Evolutionary conservation across 2,329 filamentous ascomycete species (phyloP).

Genomic region (Coleophoma crateriformis): DNA sequence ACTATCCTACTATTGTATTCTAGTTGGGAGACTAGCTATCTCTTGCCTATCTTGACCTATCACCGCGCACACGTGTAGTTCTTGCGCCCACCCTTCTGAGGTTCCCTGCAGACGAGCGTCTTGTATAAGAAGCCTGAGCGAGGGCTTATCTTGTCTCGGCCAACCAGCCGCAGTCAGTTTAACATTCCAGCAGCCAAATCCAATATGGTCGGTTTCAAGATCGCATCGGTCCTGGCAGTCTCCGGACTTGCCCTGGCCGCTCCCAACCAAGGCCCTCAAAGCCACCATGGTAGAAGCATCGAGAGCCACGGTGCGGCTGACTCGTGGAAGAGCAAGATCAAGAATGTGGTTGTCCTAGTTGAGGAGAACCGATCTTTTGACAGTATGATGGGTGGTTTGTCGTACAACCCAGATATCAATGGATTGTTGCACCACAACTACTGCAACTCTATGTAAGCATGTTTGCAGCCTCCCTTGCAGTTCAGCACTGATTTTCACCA

Average conservation of each 20-base stretch:
- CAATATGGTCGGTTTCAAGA: slow-evolving; percentile 4
- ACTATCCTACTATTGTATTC: too few relatives aligned
- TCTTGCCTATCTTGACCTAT: slow-evolving; percentile 1
- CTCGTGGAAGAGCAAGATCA: slow-evolving; percentile 33
- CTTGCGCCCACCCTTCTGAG: neutral
- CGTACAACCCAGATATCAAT: slow-evolving; percentile 30
- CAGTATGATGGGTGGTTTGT: slow-evolving; percentile 33
- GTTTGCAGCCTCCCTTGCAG: neutral
- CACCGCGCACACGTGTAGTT: slow-evolving; percentile 5
- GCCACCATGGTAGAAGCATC: neutral
- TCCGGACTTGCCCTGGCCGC: slow-evolving; percentile 14
- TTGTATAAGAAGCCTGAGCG: slow-evolving; percentile 1
- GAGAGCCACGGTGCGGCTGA: slow-evolving; percentile 6
- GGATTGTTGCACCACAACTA: slow-evolving; percentile 28
- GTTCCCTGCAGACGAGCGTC: neutral
- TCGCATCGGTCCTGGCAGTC: slow-evolving; percentile 7
- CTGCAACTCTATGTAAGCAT: slow-evolving; percentile 33
- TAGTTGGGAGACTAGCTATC: too few relatives aligned
- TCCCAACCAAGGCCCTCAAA: too few relatives aligned
- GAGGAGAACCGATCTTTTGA: slow-evolving; percentile 35
- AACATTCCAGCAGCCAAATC: too few relatives aligned
- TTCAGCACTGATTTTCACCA: slow-evolving; percentile 5
- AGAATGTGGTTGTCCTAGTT: slow-evolving; percentile 41
- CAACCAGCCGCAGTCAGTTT: neutral
- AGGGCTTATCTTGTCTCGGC: neutral